Conservation (phyloP, 2,329 filamentous ascomycete genomes). For the Epichloe festucae region DNA sequence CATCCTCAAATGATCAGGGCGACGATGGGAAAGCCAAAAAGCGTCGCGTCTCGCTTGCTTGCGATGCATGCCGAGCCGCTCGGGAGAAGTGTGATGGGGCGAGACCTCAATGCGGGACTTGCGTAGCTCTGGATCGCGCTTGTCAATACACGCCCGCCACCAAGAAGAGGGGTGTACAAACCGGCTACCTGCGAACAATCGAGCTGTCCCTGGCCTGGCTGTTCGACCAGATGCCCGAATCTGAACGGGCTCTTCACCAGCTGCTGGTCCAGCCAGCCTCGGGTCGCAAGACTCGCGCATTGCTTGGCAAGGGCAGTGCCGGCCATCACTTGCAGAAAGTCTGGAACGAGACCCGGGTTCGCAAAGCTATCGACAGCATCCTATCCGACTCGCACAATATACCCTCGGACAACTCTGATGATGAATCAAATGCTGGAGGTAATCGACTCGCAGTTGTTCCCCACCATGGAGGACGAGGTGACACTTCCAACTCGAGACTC, state of each 20-base stretch:
- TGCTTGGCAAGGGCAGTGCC: conserved; percentile 38
- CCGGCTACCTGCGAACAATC: conserved; percentile 65
- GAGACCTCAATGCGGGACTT: conserved; percentile 54
- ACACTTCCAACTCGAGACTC: neutral
- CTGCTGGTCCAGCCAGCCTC: conserved; percentile 35
- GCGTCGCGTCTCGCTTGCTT: conserved; percentile 54
- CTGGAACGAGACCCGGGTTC: conserved; percentile 51
- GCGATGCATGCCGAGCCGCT: conserved; percentile 53
- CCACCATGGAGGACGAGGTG: neutral
- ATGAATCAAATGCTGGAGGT: conserved; percentile 17
- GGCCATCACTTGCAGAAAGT: conserved; percentile 45
- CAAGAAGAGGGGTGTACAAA: conserved; percentile 66
- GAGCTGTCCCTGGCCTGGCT: conserved; percentile 57
- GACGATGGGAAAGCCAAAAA: conserved; percentile 30
- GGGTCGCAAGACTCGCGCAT: conserved; percentile 26
- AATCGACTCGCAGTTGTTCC: conserved; percentile 8
- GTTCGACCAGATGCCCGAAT: conserved; percentile 47
- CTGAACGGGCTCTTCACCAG: conserved; percentile 42
- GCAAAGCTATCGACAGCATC: conserved; percentile 48
- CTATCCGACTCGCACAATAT: conserved; percentile 33
- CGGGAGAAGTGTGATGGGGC: conserved; percentile 62
- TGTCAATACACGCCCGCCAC: conserved; percentile 63
- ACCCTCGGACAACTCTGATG: conserved; percentile 21
- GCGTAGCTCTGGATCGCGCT: conserved; percentile 45
- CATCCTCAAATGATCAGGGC: neutral